Evolutionary conservation across 768 basidiomycete genomes (phyloP).

Genomic region (Russula brevipes): DNA sequence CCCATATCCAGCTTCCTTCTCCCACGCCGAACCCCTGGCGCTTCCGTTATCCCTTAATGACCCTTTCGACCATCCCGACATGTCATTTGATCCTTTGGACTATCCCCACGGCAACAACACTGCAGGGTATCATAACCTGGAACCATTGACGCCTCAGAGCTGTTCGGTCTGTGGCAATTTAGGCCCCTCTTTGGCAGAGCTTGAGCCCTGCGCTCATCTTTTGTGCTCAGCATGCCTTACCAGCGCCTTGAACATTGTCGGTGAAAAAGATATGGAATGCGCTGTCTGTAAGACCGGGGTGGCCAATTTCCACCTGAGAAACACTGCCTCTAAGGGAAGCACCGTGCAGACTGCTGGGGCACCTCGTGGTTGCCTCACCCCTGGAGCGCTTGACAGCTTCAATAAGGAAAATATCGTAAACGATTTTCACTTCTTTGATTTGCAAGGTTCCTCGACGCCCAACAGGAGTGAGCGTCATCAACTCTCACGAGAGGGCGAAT

Average conservation of each 20-base stretch:
- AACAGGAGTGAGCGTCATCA: constrained; percentile 27
- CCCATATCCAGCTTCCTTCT: constrained; percentile 38
- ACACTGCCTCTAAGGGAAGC: constrained; percentile 29
- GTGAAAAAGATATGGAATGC: constrained; percentile 84
- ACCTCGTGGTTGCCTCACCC: constrained; percentile 25
- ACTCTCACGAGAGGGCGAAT: constrained; percentile 31
- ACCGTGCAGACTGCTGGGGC: constrained; percentile 16
- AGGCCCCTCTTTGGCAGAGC: constrained; percentile 50
- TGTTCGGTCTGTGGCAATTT: constrained; percentile 63
- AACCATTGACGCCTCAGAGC: constrained; percentile 28
- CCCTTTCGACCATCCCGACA: constrained; percentile 37
- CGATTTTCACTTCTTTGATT: constrained; percentile 28
- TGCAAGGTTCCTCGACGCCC: constrained; percentile 32
- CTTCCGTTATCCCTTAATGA: constrained; percentile 39
- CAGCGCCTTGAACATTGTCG: constrained; percentile 82
- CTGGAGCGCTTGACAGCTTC: constrained; percentile 23
- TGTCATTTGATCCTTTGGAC: constrained; percentile 27
- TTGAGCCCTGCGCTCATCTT: constrained; percentile 70
- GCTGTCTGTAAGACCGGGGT: constrained; percentile 72
- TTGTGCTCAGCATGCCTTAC: constrained; percentile 80
- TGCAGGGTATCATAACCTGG: constrained; percentile 25
- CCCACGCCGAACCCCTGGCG: constrained; percentile 31
- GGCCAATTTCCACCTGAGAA: constrained; percentile 47
- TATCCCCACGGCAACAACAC: constrained; percentile 30
- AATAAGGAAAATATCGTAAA: constrained; percentile 29